Evolutionary conservation across 768 basidiomycete species (phyloP).

Genomic region (Phylloporus rhodoxanthus): DNA sequence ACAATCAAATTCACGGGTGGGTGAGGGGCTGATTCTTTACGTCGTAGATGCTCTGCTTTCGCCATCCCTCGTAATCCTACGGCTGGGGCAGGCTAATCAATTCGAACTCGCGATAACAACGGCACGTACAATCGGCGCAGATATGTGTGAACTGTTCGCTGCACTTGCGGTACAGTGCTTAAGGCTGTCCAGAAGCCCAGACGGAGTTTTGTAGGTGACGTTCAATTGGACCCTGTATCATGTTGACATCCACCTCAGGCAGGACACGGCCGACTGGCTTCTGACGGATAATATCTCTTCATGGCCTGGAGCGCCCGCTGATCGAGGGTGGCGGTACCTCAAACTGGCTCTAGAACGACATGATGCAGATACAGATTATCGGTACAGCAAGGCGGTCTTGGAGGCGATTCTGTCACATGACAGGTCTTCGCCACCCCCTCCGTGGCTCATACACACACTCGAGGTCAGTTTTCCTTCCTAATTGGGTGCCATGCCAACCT

Average conservation of each 20-base stretch:
- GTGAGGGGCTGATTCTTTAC: constrained; percentile 19
- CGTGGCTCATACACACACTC: constrained; percentile 76
- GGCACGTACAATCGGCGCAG: constrained; percentile 69
- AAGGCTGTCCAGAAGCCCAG: constrained; percentile 59
- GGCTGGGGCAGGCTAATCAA: constrained; percentile 70
- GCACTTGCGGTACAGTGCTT: constrained; percentile 75
- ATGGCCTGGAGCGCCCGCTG: constrained; percentile 76
- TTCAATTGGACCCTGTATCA: background rate
- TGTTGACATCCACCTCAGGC: constrained; percentile 36
- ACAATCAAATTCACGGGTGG: constrained; percentile 8
- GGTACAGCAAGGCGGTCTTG: constrained; percentile 69
- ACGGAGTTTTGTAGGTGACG: constrained; percentile 49
- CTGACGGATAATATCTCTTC: constrained; percentile 72
- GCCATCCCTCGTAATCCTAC: constrained; percentile 62
- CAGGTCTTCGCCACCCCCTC: constrained; percentile 57
- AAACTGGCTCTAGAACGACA: constrained; percentile 73
- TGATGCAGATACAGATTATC: constrained; percentile 69
- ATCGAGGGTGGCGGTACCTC: constrained; percentile 85
- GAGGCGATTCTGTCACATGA: constrained; percentile 73
- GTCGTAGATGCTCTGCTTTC: constrained; percentile 48
- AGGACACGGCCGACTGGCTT: constrained; percentile 76
- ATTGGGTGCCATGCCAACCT: background rate
- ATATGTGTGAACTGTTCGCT: constrained; percentile 84
- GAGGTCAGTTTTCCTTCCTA: constrained; percentile 41
- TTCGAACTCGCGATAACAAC: constrained; percentile 76